Base-by-base conservation (phyloP, 129 eudicot genomes). In the Arctium minus region DNA sequence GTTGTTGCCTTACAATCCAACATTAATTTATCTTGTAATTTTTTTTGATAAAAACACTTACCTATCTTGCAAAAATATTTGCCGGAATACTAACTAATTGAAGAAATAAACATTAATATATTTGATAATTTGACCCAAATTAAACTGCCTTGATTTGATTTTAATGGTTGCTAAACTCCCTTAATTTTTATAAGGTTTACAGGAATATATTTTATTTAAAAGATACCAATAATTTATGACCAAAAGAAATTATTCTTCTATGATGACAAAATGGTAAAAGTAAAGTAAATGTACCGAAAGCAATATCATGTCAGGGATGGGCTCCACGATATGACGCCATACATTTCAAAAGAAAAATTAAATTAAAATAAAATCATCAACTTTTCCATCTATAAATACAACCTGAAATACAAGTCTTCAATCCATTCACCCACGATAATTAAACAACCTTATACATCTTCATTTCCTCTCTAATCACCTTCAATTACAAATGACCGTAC, bases 311-410 rank as follows among this genome's bases (percentile, higher is more conserved):
- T 67, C 35, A 67, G 38, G 39, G 3, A 10, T 39, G 79, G 85
- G 85, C 68, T 65, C 79, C 80, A 38, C 75, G 22, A 62, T 22
- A 53, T n/a, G 29, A 81, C 65, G 64, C 35, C 83, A 56, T 30
- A 53, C 56, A 65, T 72, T 29, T 50, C 46, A 73, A 70, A 32
- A 1, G 0, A 70, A 38, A 37, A 67, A 79, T 4, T 5, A 67
- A 33, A 36, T 22, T 22, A 18, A 72, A 11, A 31, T 6, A 67
- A 67, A 82, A n/a, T 36, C 70, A 82, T 75, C 81, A 65, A 40
- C 76, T 67, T 82, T 67, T 44, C 50, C 74, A 40, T 65, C 85
- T 75, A 64, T 82, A 82, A 82, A 64, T 75, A 75, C 76, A 67
- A 74, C 80, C 33, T 6, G 35, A 74, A 73, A 62, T 73, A 62